Evolutionary conservation across 306 rosid species (phyloP), one percentile per base, ranked within the genome.

Genomic region (Cicer chorassanicum): DNA sequence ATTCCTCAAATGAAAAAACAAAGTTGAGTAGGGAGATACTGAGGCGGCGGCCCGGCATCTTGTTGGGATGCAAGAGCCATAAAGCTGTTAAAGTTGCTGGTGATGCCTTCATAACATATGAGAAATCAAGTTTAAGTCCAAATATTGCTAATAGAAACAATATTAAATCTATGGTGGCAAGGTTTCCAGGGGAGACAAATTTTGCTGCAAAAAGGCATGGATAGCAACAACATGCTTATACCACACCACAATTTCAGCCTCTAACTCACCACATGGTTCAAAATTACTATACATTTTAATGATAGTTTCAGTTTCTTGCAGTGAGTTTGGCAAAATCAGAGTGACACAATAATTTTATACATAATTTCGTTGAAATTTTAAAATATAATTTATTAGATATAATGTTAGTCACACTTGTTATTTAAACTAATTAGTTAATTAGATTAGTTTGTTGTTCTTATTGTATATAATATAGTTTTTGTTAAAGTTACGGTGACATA

Each of bases 51-150:
- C 43, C 88, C 2, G 68, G 83, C 4, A 65, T 59, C 8, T 38
- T 89, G 7, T 72, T 84, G 74, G 97, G 98, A 24, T 90, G 98
- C 71, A 90, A 85, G 91, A 93, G 85, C 65, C 87, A 89, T 10
- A 89, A 90, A 68, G 79, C 97, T 59, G 97, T 93, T 14, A 85
- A 77, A 56, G 88, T 93, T 40, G 95, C 86, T 16, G 90, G 91
- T 66, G 89, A 86, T 84, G 90, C 86, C 6, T 82, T 84, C 70
- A 89, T 81, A 82, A 73, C 85, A 9, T 78, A 29, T 66, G 89
- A 76, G 77, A 84, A 79, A 68, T 53, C 74, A 50, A 73, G 34
- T 69, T 73, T 73, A 12, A 82, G 78, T 8, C 82, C 78, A 3
- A 81, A 64, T n/a, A 15, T 44, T 41, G 59, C 42, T 3, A 84